Evolutionary conservation across 768 basidiomycete genomes (phyloP).

Genomic region (Lentinula guzmanii): DNA sequence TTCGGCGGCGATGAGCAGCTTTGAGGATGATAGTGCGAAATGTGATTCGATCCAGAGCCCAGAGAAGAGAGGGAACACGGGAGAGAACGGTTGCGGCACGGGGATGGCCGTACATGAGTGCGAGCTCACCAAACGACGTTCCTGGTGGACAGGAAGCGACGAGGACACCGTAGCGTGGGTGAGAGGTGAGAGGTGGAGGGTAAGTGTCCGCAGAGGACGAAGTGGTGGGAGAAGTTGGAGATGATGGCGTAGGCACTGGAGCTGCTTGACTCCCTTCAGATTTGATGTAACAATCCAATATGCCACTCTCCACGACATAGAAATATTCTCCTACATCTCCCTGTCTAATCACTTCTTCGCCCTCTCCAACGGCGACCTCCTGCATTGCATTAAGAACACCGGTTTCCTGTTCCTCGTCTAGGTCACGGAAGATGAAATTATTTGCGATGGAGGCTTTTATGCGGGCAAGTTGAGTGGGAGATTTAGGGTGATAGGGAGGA

Average conservation of each 20-base stretch:
- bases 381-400: slow-evolving; percentile 96
- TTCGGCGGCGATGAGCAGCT: slow-evolving; percentile 82
- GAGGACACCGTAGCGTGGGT: slow-evolving; percentile 69
- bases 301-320: slow-evolving; percentile 91
- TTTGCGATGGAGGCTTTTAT: slow-evolving; percentile 83
- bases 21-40: slow-evolving; percentile 98
- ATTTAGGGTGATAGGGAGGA: slow-evolving; percentile 74
- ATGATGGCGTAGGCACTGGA: slow-evolving; percentile 52
- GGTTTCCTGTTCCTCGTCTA: slow-evolving; percentile 92
- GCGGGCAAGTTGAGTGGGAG: slow-evolving; percentile 75
- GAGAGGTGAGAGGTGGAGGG: slow-evolving; percentile 50
- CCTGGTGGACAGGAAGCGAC: slow-evolving; percentile 84
- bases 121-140: slow-evolving; percentile 90
- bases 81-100: slow-evolving; percentile 93
- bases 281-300: slow-evolving; percentile 72
- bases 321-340: slow-evolving; percentile 97
- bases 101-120: slow-evolving; percentile 96
- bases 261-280: neutral
- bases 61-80: slow-evolving; percentile 75
- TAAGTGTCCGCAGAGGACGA: slow-evolving; percentile 46
- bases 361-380: slow-evolving; percentile 64
- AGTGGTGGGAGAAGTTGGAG: slow-evolving; percentile 46
- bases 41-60: slow-evolving; percentile 95
- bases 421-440: slow-evolving; percentile 93
- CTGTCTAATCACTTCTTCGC: slow-evolving; percentile 92